Evolutionary conservation across 768 basidiomycete species (phyloP).

Genomic region (Cystofilobasidium capitatum): DNA sequence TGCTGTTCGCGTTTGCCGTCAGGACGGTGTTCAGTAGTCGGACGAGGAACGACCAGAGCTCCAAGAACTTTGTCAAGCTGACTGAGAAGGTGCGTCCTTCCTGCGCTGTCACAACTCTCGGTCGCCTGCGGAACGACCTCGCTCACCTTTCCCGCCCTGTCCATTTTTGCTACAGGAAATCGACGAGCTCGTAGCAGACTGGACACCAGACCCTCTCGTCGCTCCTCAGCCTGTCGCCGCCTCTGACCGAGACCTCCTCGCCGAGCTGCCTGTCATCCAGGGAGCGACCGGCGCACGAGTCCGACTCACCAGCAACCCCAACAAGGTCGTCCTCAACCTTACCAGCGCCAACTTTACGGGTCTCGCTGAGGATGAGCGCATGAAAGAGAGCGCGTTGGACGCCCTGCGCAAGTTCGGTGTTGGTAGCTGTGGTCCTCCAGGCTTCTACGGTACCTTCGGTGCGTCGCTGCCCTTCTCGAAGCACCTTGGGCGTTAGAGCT

Average conservation of each 20-base stretch:
- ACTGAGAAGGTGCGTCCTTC: constrained; percentile 63
- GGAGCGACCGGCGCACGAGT: constrained; percentile 78
- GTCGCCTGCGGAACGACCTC: neutral
- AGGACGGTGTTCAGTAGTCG: constrained; percentile 81
- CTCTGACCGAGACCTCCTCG: constrained; percentile 12
- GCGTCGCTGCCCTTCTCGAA: constrained; percentile 33
- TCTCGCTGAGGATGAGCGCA: constrained; percentile 71
- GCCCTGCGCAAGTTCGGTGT: constrained; percentile 80
- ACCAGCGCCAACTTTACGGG: constrained; percentile 88
- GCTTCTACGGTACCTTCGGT: constrained; percentile 96
- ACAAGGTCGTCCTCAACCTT: constrained; percentile 55
- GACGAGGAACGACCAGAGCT: constrained; percentile 71
- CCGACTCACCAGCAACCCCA: constrained; percentile 49
- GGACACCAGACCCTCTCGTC: constrained; percentile 75
- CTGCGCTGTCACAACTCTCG: neutral
- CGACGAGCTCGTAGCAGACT: constrained; percentile 91
- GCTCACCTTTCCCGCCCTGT: neutral
- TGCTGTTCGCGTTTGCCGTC: constrained; percentile 77
- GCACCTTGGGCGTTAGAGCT: neutral
- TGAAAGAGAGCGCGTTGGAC: constrained; percentile 76
- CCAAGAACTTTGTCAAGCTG: constrained; percentile 83
- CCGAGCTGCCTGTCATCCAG: constrained; percentile 60
- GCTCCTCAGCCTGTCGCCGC: constrained; percentile 60
- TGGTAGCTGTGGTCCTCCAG: constrained; percentile 89
- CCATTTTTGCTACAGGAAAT: constrained; percentile 65